Base-by-base conservation (phyloP, 371 early-diverging fungal genomes). In the Rhizopus microsporus region DNA sequence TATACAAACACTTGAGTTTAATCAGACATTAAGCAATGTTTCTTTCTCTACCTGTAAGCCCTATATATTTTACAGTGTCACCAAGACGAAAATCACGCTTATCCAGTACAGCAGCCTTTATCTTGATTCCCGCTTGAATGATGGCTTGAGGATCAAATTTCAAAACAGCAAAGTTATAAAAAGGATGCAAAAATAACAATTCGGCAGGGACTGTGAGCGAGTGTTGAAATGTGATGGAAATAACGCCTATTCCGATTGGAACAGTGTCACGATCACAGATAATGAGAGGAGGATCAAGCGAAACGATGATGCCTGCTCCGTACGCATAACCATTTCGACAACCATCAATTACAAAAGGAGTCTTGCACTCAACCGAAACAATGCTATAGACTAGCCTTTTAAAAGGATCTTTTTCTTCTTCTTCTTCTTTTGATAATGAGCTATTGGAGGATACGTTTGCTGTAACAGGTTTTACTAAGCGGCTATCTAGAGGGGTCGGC, bases 271-370 rank as follows among this genome's bases (percentile, higher is more conserved):
- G 84, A 67, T 93, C 92, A 56, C 88, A 89, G 15, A 93, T 65
- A 17, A 95, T 77, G 30, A 88, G 63, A 0, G 93, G 93, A 33
- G 79, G 81, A 34, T 84, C 67, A 31, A 81, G 80, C 49, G 91
- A 91, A 5, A 94, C 77, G 8, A 96, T 78, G 0, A 94, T 64
- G 1, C 96, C 96, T 0, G 91, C 84, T 5, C 95, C 96, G 35
- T 76, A 72, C 33, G 73, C 73, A 37, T 84, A 86, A 15, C 86
- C 82, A 32, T 60, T 76, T 56, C 79, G 81, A 81, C 86, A 77
- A 30, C 89, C 91, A 62, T 90, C 92, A 32, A 90, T 75, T 45
- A 87, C 65, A 62, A 83, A 88, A 1, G 91, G 92, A 13, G 84
- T 63, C 49, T 86, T 81, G 53, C 86, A 90, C 38, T 88, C 87